Base-by-base conservation (phyloP, 805 yeast species). In the Wickerhamomyces rabaulensis region DNA sequence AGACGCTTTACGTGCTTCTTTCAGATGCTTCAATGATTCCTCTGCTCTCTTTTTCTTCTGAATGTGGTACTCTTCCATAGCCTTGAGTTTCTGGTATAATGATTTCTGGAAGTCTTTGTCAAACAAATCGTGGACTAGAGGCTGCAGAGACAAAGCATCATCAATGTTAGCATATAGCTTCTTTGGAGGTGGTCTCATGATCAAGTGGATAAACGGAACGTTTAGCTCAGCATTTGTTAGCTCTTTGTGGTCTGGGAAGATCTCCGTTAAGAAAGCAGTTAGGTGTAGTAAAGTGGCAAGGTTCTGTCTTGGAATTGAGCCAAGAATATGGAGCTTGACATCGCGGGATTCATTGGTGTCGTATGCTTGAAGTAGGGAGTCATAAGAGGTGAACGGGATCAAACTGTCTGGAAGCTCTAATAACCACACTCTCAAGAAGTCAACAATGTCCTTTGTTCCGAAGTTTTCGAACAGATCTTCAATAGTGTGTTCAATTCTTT, bases 341-440 rank as follows among this genome's bases (percentile, higher is more conserved):
- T 49, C 56, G 6, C 26, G 26, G 5, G 49, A 39, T 16, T 45
- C 48, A 3, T 42, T 43, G 1, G 19, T 39, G 1, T 45, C 45
- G 42, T 58, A 60, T 2, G 45, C 27, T 9, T 33, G 47, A 17
- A 50, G 42, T 13, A 63, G 38, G 2, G 60, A 44, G 15, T 63
- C 67, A 46, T 57, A 62, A 4, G 58, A 48, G 1, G 56, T 52
- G 46, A 63, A 62, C 1, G 81, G 76, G 4, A 78, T 66, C 22
- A 81, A 59, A 23, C 84, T 74, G 52, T 79, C 84, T 0, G 85
- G 85, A 35, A 80, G 60, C 54, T 81, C 87, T 62, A 80, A 62
- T 27, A 81, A 66, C 69, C 79, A 80, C 27, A 76, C 57, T 54
- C 80, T 80, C 48, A 80, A 63, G 17, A 78, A 65, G 44, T 73